phyloP scores from a whole-genome alignment of 345 rosid species.

The Sonneratia caseolaris region DNA sequence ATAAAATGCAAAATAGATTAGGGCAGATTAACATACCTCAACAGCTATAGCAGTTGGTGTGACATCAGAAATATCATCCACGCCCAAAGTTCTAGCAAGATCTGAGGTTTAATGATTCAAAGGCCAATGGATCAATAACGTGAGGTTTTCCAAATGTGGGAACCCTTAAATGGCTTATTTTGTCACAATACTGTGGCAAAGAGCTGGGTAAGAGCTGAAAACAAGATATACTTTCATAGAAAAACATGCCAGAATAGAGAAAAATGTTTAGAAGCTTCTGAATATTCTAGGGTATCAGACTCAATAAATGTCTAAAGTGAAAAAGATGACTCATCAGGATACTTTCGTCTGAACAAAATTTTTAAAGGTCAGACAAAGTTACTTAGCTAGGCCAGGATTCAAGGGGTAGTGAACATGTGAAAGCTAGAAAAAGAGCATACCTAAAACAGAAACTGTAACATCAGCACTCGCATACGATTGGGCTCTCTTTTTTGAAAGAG shows the following conservation, averaged over 20 bases:
- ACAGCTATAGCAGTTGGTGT: constrained; percentile 30
- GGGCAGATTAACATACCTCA: constrained; percentile 19
- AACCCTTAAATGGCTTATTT: too few relatives aligned
- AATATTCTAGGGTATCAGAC: too few relatives aligned
- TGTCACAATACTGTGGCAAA: too few relatives aligned
- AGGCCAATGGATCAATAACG: not conserved
- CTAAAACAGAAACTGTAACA: constrained; percentile 24
- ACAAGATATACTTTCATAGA: too few relatives aligned
- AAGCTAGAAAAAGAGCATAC: constrained; percentile 12
- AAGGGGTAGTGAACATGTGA: not conserved
- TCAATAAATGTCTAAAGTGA: not conserved
- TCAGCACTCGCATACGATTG: constrained; percentile 30
- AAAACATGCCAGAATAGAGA: too few relatives aligned
- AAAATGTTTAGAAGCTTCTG: too few relatives aligned
- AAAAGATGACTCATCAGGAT: not conserved
- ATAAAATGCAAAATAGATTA: too few relatives aligned
- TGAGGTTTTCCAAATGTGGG: not conserved
- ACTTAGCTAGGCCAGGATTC: not conserved
- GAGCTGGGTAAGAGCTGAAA: too few relatives aligned
- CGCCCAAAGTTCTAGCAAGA: constrained; percentile 18
- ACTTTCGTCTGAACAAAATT: too few relatives aligned
- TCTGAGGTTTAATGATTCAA: constrained; percentile 13
- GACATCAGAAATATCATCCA: constrained; percentile 26
- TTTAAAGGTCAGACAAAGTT: too few relatives aligned
- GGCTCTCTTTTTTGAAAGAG: constrained; percentile 28